Conservation (phyloP, 345 rosid species). For the Lumnitzera racemosa region DNA sequence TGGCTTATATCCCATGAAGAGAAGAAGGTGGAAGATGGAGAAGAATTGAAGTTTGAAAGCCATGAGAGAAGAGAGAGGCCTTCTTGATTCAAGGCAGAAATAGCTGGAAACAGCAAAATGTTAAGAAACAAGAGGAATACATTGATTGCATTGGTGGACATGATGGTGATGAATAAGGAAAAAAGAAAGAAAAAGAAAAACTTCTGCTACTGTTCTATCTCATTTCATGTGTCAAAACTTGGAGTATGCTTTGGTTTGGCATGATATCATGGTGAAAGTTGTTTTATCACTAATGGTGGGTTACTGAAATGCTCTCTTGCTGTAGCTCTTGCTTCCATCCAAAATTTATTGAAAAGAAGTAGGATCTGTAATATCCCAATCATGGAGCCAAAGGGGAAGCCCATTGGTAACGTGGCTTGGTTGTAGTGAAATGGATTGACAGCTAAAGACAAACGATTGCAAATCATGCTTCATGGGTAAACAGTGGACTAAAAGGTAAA, state of each 20-base stretch:
- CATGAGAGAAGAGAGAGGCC: slow-evolving; percentile 64
- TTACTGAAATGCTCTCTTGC: neutral
- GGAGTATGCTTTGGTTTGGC: too few species aligned
- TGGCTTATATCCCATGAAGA: slow-evolving; percentile 56
- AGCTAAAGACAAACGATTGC: too few species aligned
- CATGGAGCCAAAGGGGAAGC: neutral
- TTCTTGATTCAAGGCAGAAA: slow-evolving; percentile 54
- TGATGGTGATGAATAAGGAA: slow-evolving; percentile 15
- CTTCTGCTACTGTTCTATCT: slow-evolving; percentile 29
- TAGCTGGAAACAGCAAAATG: slow-evolving; percentile 33
- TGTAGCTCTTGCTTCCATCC: slow-evolving; percentile 11
- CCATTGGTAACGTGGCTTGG: slow-evolving; percentile 1
- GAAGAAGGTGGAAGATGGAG: slow-evolving; percentile 41
- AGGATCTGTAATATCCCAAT: slow-evolving; percentile 2
- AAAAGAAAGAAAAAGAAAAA: neutral
- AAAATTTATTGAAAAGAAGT: slow-evolving; percentile 14
- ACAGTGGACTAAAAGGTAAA: too few species aligned
- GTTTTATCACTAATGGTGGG: slow-evolving; percentile 15
- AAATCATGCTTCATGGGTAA: too few species aligned
- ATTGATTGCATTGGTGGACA: slow-evolving; percentile 42
- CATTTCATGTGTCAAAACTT: slow-evolving; percentile 1
- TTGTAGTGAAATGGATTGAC: neutral
- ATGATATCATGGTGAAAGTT: neutral
- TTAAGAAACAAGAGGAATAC: slow-evolving; percentile 37
- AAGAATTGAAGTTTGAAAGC: slow-evolving; percentile 53